A percentile compares a stretch with the other conserved stretches of the same genome.
Conservation (phyloP, 306 rosid species). For the Cucurbita argyrosperma region DNA sequence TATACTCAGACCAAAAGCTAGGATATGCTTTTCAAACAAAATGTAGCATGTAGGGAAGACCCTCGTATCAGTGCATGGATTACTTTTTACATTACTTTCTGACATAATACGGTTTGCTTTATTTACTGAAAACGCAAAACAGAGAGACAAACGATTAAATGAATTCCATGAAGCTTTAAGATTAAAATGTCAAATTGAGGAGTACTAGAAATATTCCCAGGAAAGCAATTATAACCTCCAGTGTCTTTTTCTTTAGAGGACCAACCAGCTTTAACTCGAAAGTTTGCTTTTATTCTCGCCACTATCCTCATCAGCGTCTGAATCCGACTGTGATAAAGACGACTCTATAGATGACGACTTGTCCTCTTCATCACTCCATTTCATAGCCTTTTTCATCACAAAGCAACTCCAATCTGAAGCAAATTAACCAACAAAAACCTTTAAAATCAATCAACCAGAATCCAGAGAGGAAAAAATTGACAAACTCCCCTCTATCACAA, state of each 20-base stretch:
- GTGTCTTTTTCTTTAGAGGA: conserved; percentile 4
- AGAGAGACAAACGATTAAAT: background rate
- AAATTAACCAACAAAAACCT: background rate
- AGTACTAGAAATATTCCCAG: background rate
- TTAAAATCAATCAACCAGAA: background rate
- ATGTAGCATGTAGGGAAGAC: background rate
- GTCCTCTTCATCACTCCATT: conserved; percentile 55
- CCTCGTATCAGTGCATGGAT: background rate
- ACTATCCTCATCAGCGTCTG: conserved; percentile 25
- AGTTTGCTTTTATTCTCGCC: conserved; percentile 21
- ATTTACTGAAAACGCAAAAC: background rate
- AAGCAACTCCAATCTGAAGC: background rate
- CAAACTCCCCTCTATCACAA: background rate
- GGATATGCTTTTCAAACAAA: background rate
- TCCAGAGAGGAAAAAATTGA: background rate
- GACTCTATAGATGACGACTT: conserved; percentile 40
- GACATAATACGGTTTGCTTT: background rate
- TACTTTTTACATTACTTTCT: background rate
- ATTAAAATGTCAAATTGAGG: background rate
- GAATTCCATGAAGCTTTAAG: background rate
- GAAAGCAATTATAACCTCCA: conserved; percentile 4
- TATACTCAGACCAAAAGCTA: background rate
- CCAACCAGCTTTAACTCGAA: background rate
- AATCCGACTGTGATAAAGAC: conserved; percentile 30
- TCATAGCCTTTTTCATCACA: conserved; percentile 64